phyloP scores from a whole-genome alignment of 129 eudicot species.

The Centrapalus pauciflorus region DNA sequence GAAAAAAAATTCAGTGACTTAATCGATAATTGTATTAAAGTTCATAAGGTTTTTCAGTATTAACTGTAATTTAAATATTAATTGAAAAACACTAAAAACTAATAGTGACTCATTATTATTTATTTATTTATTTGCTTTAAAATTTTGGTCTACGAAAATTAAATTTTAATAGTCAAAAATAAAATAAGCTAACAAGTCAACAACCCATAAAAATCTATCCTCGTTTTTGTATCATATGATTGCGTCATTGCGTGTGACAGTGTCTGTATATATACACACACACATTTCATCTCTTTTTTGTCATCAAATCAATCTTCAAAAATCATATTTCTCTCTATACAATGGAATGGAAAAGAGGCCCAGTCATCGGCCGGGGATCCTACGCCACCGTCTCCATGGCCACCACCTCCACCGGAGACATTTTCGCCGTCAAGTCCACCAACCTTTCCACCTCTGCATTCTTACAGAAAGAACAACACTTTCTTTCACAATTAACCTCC shows the following conservation, averaged over 20 bases:
- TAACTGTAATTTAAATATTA: no score
- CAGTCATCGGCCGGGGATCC: slow-evolving; percentile 66
- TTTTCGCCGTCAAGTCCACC: slow-evolving; percentile 69
- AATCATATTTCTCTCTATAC: slow-evolving; percentile 7
- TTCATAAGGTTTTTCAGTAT: no score
- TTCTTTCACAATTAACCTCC: slow-evolving; percentile 52
- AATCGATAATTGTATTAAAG: no score
- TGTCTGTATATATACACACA: background rate
- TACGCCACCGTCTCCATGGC: slow-evolving; percentile 73
- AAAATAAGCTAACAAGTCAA: background rate
- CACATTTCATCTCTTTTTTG: background rate
- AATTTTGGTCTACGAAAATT: no score
- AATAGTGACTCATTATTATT: no score
- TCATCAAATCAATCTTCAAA: slow-evolving; percentile 10
- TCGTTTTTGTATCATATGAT: no score
- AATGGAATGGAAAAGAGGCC: slow-evolving; percentile 78
- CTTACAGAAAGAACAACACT: slow-evolving; percentile 44
- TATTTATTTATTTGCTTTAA: no score
- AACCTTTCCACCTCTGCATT: slow-evolving; percentile 44
- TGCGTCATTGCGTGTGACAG: no score
- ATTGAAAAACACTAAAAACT: no score
- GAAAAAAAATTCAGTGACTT: no score
- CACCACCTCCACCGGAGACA: slow-evolving; percentile 45
- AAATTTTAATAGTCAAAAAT: no score
- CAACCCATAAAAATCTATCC: no score